Base-by-base conservation (phyloP, 371 early-diverging fungal genomes). In the Lichtheimia ramosa region DNA sequence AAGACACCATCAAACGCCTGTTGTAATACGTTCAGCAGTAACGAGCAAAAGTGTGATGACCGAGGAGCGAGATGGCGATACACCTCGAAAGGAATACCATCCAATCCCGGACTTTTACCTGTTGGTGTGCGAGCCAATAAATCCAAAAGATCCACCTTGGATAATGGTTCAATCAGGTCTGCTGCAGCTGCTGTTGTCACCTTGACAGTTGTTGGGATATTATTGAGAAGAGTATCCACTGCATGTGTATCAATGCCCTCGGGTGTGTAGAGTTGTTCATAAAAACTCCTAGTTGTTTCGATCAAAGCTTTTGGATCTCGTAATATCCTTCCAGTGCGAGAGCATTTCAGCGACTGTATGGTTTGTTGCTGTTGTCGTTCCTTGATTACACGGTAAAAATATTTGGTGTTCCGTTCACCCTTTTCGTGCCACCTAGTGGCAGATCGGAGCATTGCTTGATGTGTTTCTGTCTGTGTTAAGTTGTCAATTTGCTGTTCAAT, bases 381-480 rank as follows among this genome's bases (percentile, higher is more conserved):
- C 40, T 54, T 42, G n/a, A 71, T 54, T 1, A 41, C 51, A 0
- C 59, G 42, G 48, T 61, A 71, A 48, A 75, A 75, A 46, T 70
- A 69, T 10, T 56, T 41, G 34, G 57, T 68, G 43, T 58, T 63
- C 0, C 61, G 52, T 52, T 75, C 76, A 0, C 76, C 70, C 21
- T 66, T 23, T 55, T 68, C 76, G 1, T 56, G 42, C 56, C 62
- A 62, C 0, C 62, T 51, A 3, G 8, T 25, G 4, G 56, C 62
- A n/a, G 56, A 18, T 1, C 56, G 48, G 2, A 62, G 24, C 4
- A 56, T 51, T 3, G 43, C n/a, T 2, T 18, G 20, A 1, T 60
- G 18, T 0, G 27, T 24, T 1, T 3, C 18, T 43, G 53, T 16
- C 1, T 51, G 20, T 0, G 13, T 16, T 6, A n/a, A n/a, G n/a